Evolutionary conservation across 2,329 filamentous ascomycete species (phyloP), one percentile per base, ranked within the genome.

Genomic region (Pestalotiopsis sp.): DNA sequence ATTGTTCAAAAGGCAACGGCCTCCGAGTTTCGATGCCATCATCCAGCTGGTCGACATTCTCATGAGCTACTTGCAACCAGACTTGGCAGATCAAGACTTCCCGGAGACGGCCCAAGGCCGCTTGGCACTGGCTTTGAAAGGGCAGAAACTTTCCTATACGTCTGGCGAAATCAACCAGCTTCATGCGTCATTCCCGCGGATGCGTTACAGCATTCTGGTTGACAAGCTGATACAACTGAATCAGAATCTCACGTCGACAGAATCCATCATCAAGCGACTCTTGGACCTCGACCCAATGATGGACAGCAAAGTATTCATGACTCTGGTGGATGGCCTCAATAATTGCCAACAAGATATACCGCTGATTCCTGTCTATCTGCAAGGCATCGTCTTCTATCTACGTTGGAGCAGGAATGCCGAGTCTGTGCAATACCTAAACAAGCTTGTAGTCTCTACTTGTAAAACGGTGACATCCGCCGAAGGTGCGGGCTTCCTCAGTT

Each of bases 221-320:
- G 88, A 90, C 74, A 93, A 92, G 76, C 82, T 94, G 31, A 82
- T 94, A 36, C 81, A 83, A 23, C 83, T 92, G 63, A 86, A 91
- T 70, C 87, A 91, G 74, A 90, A 89, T 66, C 77, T 79, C 0
- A 71, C 75, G 1, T 81, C 82, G 2, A 88, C 87, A 1, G 82
- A 86, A 64, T 81, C 79, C 13, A 91, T 94, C 65, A 76, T 94
- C 63, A 79, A 79, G 49, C 81, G 84, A 3, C 82, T 94, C 45
- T 79, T 92, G 57, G 78, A 81, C n/a, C 80, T 86, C 23, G 85
- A 86, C 67, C 77, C 81, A 0, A 73, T 80, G 6, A 84, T 90
- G 77, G 87, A 89, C 58, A 63, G 79, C 0, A 80, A 83, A 59
- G 81, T 94, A 1, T 83, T 84, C 52, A 78, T 81, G 58, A 87